Base-by-base conservation (phyloP, 768 basidiomycete species). In the Tubosaeta sp. region DNA sequence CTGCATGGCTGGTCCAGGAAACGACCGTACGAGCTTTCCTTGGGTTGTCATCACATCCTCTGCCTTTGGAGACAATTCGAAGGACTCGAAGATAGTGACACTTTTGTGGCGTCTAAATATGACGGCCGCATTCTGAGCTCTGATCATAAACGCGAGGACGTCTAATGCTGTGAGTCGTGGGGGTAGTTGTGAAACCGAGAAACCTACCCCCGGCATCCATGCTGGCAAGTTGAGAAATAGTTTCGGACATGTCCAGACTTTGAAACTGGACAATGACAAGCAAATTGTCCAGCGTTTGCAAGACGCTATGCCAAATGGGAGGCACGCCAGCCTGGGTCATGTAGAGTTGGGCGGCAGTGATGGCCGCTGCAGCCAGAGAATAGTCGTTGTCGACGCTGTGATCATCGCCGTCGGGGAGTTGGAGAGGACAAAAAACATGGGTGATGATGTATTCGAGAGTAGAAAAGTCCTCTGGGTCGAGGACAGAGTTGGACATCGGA, bases 111-210 rank as follows among this genome's bases (percentile, higher is more conserved):
- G 65, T 32, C 75, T 69, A 18, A 77, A 54, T 11, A 80, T 59
- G 4, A 81, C 48, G 10, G 69, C 76, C 3, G 75, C 78, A 44
- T 81, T 81, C 49, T 82, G 81, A 0, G 71, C 68, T 21, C 63
- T 65, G 29, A 82, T 66, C 5, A 67, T 68, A 36, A 76, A 65
- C 18, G 65, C 61, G 4, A 74, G 49, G 8, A 68, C 59, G 46
- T 72, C 79, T 80, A 11, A 3, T 18, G 11, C 6, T 12, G 6
- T 60, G 19, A 60, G 47, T 19, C 34, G 12, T 12, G 10, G 19
- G 1, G 11, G 27, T 32, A 30, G 3, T 1, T 6, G 2, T 16
- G 7, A 44, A 8, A 8, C 1, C 10, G 5, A 12, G 13, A 9
- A 25, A 3, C 54, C 42, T 55, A 66, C 63, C 67, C 49, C 59